A percentile compares a stretch with the other conserved stretches of the same genome.
Conservation (phyloP, 805 yeast species). For the Komagataella pseudopastoris region DNA sequence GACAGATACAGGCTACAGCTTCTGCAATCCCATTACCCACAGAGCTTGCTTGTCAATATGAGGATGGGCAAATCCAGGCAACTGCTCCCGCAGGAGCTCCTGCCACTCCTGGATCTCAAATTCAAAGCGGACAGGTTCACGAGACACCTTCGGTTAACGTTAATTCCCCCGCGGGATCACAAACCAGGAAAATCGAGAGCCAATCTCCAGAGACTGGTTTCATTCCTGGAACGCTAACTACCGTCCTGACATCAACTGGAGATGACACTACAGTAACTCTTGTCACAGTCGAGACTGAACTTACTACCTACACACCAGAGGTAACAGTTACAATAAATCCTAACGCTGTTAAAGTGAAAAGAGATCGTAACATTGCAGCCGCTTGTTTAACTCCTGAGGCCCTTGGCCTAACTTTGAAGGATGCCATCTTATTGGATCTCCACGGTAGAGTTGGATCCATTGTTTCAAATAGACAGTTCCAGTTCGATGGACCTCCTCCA, state of each 20-base stretch:
- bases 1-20: slow-evolving; percentile 20
- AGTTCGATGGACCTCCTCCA: slow-evolving; percentile 72
- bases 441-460: slow-evolving; percentile 63
- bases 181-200: not conserved
- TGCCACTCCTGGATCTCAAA: not conserved
- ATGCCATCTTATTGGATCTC: slow-evolving; percentile 39
- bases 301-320: not conserved
- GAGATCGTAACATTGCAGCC: slow-evolving; percentile 6
- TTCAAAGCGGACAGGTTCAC: slow-evolving; percentile 1
- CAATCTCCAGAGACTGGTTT: not conserved
- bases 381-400: slow-evolving; percentile 36
- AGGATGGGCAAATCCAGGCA: slow-evolving; percentile 14
- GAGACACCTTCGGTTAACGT: not conserved
- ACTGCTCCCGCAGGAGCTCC: slow-evolving; percentile 1
- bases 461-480: slow-evolving; percentile 75
- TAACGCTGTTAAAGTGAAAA: slow-evolving; percentile 1
- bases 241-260: not conserved
- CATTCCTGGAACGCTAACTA: not conserved
- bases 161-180: not conserved
- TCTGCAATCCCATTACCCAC: slow-evolving; percentile 7
- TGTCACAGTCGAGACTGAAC: slow-evolving; percentile 6
- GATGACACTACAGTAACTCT: slow-evolving; percentile 8
- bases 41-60: slow-evolving; percentile 9
- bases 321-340: not conserved
- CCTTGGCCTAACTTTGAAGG: slow-evolving; percentile 40